Evolutionary conservation across 768 basidiomycete species (phyloP).

Genomic region (Lepiota venenata): DNA sequence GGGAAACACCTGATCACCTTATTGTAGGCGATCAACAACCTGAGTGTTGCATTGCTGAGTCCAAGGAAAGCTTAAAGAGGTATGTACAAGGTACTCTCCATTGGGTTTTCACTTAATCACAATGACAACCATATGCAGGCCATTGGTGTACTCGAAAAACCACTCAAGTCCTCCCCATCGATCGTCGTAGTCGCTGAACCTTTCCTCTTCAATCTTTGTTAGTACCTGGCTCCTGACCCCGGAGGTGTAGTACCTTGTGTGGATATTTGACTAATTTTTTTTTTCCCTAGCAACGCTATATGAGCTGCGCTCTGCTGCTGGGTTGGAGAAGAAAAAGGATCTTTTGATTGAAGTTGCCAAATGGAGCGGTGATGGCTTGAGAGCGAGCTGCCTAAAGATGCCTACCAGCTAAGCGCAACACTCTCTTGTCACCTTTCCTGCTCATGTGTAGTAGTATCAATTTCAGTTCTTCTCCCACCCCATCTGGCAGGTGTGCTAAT

Average conservation of each 20-base stretch:
- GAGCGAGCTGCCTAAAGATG: slow-evolving; percentile 76
- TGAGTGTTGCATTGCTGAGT: slow-evolving; percentile 66
- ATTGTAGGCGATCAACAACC: slow-evolving; percentile 67
- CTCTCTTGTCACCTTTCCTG: too few species aligned
- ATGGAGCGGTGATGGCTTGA: slow-evolving; percentile 85
- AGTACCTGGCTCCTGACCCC: slow-evolving; percentile 20
- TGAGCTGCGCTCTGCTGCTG: slow-evolving; percentile 71
- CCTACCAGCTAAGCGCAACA: slow-evolving; percentile 42
- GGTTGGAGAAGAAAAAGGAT: slow-evolving; percentile 73
- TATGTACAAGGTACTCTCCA: slow-evolving; percentile 20
- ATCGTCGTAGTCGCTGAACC: slow-evolving; percentile 76
- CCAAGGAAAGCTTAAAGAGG: slow-evolving; percentile 75
- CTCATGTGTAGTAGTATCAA: too few species aligned
- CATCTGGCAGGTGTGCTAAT: too few species aligned
- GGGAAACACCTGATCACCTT: background rate
- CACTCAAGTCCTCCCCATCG: slow-evolving; percentile 61
- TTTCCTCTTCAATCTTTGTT: slow-evolving; percentile 83
- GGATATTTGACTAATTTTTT: background rate
- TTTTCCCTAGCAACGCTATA: slow-evolving; percentile 71
- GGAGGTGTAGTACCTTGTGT: background rate
- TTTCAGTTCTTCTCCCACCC: too few species aligned
- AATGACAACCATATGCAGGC: slow-evolving; percentile 37
- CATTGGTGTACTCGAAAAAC: slow-evolving; percentile 64
- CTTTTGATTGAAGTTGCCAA: slow-evolving; percentile 74
- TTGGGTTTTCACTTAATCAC: background rate